These are phyloP conservation scores for Pythium apleroticum DNA, from an alignment of 352 stramenopile species.

Conservation along the genomic window DNA sequence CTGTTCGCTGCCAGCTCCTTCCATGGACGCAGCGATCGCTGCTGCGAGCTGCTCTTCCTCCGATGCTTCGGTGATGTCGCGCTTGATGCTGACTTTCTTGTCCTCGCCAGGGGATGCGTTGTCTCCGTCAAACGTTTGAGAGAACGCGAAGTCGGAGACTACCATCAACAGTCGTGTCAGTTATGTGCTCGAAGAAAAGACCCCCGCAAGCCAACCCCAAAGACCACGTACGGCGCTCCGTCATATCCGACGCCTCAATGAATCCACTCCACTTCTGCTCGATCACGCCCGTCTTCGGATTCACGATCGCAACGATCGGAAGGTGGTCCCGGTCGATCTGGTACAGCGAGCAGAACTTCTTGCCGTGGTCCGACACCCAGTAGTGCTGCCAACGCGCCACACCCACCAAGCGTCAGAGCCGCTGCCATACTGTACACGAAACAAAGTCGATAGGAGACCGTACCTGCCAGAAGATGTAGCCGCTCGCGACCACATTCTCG, in stretches of 20 bases:
- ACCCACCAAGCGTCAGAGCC: background rate
- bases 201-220: background rate
- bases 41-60: slow-evolving; percentile 80
- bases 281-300: slow-evolving; percentile 75
- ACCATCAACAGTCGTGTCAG: background rate
- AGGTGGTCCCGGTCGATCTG: slow-evolving; percentile 69
- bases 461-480: slow-evolving; percentile 95
- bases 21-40: slow-evolving; percentile 77
- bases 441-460: background rate
- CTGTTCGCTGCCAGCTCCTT: slow-evolving; percentile 42
- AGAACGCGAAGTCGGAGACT: slow-evolving; percentile 31
- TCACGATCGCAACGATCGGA: slow-evolving; percentile 72
- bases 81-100: slow-evolving; percentile 5
- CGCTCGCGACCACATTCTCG: slow-evolving; percentile 92
- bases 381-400: slow-evolving; percentile 54
- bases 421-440: too few species aligned
- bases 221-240: slow-evolving; percentile 60
- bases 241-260: slow-evolving; percentile 64
- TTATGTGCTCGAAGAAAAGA: background rate
- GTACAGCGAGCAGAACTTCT: slow-evolving; percentile 84
- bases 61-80: slow-evolving; percentile 52
- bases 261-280: slow-evolving; percentile 68
- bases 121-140: slow-evolving; percentile 16
- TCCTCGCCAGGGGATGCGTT: background rate
- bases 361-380: slow-evolving; percentile 74